phyloP scores from a whole-genome alignment of 768 basidiomycete genomes.

The Suillus cothurnatus region DNA sequence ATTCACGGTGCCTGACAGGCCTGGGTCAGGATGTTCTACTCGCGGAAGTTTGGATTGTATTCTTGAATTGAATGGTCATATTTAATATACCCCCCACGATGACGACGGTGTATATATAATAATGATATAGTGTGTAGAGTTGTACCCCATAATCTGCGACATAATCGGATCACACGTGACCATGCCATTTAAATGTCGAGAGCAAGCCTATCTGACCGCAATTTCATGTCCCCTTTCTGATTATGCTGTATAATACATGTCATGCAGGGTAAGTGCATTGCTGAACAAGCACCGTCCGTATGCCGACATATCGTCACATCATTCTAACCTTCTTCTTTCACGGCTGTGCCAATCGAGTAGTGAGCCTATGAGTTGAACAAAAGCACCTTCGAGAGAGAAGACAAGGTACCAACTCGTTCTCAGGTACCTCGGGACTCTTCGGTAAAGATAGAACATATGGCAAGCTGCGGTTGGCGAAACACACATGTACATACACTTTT shows the following conservation, averaged over 20 bases:
- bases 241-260: neutral
- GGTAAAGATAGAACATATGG: neutral
- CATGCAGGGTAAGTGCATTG: neutral
- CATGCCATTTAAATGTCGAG: neutral
- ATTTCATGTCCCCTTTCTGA: neutral
- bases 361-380: too few species aligned
- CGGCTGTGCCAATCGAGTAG: too few species aligned
- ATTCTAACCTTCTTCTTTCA: too few species aligned
- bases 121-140: too few species aligned
- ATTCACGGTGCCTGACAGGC: neutral
- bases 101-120: neutral
- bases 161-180: constrained; percentile 4
- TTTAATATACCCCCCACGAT: neutral
- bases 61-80: neutral
- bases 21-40: neutral
- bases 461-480: neutral
- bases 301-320: too few species aligned
- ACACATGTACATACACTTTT: constrained; percentile 1
- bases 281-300: too few species aligned
- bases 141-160: neutral
- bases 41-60: neutral
- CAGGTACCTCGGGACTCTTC: neutral
- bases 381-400: too few species aligned
- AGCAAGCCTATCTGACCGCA: neutral
- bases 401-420: too few species aligned